Evolutionary conservation across 2,329 filamentous ascomycete species (phyloP), one percentile per base, ranked within the genome.

Genomic region (Penicillium hordei): DNA sequence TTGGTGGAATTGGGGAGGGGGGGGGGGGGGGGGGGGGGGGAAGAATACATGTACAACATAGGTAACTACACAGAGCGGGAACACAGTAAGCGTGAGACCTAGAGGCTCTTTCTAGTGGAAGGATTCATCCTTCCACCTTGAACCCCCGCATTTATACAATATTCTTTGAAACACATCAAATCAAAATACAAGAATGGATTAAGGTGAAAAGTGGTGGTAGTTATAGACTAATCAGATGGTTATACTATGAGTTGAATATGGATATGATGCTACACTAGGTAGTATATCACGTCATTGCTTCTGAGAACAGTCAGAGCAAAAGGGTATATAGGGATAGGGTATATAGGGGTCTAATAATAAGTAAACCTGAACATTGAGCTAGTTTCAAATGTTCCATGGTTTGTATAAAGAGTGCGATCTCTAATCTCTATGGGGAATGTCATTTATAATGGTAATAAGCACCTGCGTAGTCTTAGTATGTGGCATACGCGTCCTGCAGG

Each of bases 401-500:
- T n/a, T 38, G 4, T 27, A 13, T 3, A 19, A 10, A 8, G 33
- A 25, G 19, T 52, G 19, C 19, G 13, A 27, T n/a, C 15, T n/a
- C 15, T 25, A 27, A 43, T 43, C 23, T 43, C 9, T 9, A 39
- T 21, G n/a, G n/a, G 10, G 10, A 2, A 23, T 44, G 17, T n/a
- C 17, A 29, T 44, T 44, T 45, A 13, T 13, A 12, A 10, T 15
- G 3, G 8, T 17, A 38, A 51, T 50, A 56, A 43, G 45, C 45
- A 49, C 19, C 19, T 23, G 36, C 8, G 10, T 10, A 33, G 44
- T 33, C 21, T 45, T 33, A 55, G 21, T 38, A 13, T 36, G 29
- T 46, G 19, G 33, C 56, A 44, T 62, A 64, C 61, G 60, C 61
- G 61, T 62, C 60, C 61, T 64, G 61, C 60, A 62, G 61, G 52